These are phyloP conservation scores for Fennellomyces sp. DNA, from an alignment of 371 early-diverging fungal genomes.

Conservation along the genomic window DNA sequence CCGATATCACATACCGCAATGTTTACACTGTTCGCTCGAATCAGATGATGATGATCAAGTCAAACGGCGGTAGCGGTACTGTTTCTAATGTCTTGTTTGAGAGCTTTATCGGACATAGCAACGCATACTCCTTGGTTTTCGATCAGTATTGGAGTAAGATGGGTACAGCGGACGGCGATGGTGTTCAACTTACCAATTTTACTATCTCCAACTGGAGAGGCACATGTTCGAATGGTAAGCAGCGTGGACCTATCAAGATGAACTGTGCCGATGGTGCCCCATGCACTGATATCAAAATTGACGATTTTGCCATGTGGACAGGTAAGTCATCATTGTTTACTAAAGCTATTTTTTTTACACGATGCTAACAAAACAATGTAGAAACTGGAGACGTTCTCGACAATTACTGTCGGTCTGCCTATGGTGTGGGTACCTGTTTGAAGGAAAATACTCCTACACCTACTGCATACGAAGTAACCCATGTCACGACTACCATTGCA, in stretches of 20 bases:
- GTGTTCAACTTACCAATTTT: slow-evolving; percentile 2
- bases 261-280: slow-evolving; percentile 5
- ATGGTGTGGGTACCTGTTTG: neutral
- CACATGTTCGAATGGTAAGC: neutral
- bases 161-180: neutral
- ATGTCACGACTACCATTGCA: neutral
- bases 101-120: slow-evolving; percentile 2
- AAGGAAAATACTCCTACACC: neutral
- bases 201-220: slow-evolving; percentile 5
- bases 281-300: slow-evolving; percentile 3
- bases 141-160: slow-evolving; percentile 9
- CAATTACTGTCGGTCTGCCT: slow-evolving; percentile 1
- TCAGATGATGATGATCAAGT: slow-evolving; percentile 11
- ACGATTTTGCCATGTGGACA: slow-evolving; percentile 6
- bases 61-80: slow-evolving; percentile 1
- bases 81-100: slow-evolving; percentile 6
- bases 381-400: neutral
- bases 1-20: slow-evolving; percentile 3
- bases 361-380: too few species aligned
- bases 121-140: neutral
- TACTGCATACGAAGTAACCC: neutral
- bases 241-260: slow-evolving; percentile 2
- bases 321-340: neutral
- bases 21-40: neutral
- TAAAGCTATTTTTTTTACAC: neutral